Evolutionary conservation across 2,329 filamentous ascomycete species (phyloP).

Genomic region (Sphaerulina vaccinii): DNA sequence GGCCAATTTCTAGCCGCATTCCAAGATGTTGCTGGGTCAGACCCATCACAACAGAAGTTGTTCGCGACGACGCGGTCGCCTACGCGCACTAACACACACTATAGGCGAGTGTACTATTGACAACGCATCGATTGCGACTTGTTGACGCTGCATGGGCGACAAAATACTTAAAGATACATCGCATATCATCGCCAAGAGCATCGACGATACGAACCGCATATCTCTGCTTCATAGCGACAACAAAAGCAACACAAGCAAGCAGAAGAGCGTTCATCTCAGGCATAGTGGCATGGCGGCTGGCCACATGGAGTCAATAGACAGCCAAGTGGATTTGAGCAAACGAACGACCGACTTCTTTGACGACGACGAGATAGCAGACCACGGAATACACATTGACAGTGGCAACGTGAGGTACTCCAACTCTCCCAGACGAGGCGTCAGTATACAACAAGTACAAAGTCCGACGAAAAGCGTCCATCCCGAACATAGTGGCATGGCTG

Average conservation of each 20-base stretch:
- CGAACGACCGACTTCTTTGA: conserved; percentile 25
- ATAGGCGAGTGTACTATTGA: not conserved
- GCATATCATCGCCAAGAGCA: no score
- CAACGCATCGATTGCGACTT: conserved; percentile 3
- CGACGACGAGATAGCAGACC: not conserved
- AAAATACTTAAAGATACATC: not conserved
- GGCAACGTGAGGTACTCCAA: conserved; percentile 31
- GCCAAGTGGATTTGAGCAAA: conserved; percentile 32
- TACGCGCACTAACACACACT: conserved; percentile 11
- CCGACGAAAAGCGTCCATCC: conserved; percentile 39
- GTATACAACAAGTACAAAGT: conserved; percentile 35
- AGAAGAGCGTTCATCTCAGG: conserved; percentile 37
- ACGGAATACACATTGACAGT: conserved; percentile 11
- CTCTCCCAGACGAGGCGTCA: conserved; percentile 37
- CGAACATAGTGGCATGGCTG: conserved; percentile 23
- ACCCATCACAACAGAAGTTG: conserved; percentile 15
- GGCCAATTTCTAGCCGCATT: conserved; percentile 27
- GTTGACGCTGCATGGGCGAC: not conserved
- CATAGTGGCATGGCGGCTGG: conserved; percentile 18
- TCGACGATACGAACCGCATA: conserved; percentile 7
- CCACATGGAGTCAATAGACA: conserved; percentile 33
- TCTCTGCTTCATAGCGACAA: conserved; percentile 5
- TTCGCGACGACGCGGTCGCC: conserved; percentile 5
- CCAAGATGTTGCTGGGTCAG: conserved; percentile 26
- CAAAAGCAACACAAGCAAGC: conserved; percentile 1